These are phyloP conservation scores for Candida andamanensis DNA, from an alignment of 805 yeast species.

Conservation along the genomic window DNA sequence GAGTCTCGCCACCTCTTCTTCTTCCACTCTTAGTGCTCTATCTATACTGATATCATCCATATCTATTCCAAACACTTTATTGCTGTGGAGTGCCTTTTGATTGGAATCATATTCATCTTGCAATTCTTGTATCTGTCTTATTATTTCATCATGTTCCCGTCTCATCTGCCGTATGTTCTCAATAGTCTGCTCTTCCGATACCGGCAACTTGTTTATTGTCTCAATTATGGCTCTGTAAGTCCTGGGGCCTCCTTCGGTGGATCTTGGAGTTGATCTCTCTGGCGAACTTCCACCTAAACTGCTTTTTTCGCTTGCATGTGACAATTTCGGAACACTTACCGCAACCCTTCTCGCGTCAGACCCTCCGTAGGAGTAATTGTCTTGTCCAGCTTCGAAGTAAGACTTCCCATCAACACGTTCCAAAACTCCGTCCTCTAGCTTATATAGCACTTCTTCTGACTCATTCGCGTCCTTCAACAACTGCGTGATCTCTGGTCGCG, in stretches of 20 bases:
- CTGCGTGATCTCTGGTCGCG: slow-evolving; percentile 47
- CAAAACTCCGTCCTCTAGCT: slow-evolving; percentile 23
- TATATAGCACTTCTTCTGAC: slow-evolving; percentile 48
- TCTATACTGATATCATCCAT: slow-evolving; percentile 5
- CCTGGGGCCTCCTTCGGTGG: slow-evolving; percentile 3
- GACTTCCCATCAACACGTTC: slow-evolving; percentile 49
- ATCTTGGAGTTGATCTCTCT: slow-evolving; percentile 1
- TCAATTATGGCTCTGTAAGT: slow-evolving; percentile 7
- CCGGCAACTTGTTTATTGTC: slow-evolving; percentile 10
- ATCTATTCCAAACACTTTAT: slow-evolving; percentile 13
- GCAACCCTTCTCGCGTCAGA: slow-evolving; percentile 21
- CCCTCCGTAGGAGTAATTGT: slow-evolving; percentile 16
- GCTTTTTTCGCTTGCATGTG: slow-evolving; percentile 3
- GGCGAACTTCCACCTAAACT: slow-evolving; percentile 10
- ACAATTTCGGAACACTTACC: slow-evolving; percentile 22
- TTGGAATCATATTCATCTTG: slow-evolving; percentile 42
- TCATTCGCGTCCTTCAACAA: slow-evolving; percentile 56
- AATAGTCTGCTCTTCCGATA: slow-evolving; percentile 17
- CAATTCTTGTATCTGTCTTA: slow-evolving; percentile 36
- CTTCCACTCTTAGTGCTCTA: slow-evolving; percentile 26
- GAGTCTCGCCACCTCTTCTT: slow-evolving; percentile 39
- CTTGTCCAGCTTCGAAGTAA: slow-evolving; percentile 28
- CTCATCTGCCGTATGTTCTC: slow-evolving; percentile 32
- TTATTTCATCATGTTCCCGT: slow-evolving; percentile 31
- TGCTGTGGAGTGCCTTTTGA: slow-evolving; percentile 29